Conservation (phyloP, 768 basidiomycete species). For the Terana coerulea region DNA sequence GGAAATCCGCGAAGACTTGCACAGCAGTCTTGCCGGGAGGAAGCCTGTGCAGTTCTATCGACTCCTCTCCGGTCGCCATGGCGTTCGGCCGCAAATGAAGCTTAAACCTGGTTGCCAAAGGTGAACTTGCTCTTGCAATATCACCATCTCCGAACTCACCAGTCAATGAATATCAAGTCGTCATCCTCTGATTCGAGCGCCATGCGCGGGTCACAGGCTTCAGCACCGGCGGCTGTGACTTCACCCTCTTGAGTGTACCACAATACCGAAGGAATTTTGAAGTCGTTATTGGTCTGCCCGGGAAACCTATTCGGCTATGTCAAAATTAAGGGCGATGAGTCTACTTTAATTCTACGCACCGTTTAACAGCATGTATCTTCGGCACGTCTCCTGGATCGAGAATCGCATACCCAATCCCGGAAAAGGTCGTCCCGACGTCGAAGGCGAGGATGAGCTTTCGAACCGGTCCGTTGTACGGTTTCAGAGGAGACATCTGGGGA, state of each 20-base stretch:
- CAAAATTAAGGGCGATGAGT: not conserved
- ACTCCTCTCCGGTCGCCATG: not conserved
- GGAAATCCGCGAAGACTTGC: constrained; percentile 7
- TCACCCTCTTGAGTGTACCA: constrained; percentile 40
- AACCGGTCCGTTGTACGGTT: not conserved
- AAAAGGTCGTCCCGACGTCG: constrained; percentile 50
- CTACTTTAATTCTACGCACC: constrained; percentile 16
- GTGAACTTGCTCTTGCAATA: no score
- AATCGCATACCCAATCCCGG: constrained; percentile 44
- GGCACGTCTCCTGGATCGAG: constrained; percentile 34
- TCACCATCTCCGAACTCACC: no score
- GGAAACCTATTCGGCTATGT: constrained; percentile 28
- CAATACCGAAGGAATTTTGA: constrained; percentile 46
- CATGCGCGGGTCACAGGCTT: constrained; percentile 38
- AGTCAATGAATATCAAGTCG: constrained; percentile 17
- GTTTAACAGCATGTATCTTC: constrained; percentile 41
- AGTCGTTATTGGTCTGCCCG: constrained; percentile 40
- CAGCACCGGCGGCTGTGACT: constrained; percentile 42
- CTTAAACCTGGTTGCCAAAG: constrained; percentile 13
- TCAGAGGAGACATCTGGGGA: not conserved
- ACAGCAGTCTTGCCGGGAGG: not conserved
- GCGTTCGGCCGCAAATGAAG: constrained; percentile 5
- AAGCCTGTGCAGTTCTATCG: not conserved
- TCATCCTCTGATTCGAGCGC: constrained; percentile 38
- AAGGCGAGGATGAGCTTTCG: constrained; percentile 23